Base-by-base conservation (phyloP, 139 green algal genomes). In the Chlamydomonas incerta region DNA sequence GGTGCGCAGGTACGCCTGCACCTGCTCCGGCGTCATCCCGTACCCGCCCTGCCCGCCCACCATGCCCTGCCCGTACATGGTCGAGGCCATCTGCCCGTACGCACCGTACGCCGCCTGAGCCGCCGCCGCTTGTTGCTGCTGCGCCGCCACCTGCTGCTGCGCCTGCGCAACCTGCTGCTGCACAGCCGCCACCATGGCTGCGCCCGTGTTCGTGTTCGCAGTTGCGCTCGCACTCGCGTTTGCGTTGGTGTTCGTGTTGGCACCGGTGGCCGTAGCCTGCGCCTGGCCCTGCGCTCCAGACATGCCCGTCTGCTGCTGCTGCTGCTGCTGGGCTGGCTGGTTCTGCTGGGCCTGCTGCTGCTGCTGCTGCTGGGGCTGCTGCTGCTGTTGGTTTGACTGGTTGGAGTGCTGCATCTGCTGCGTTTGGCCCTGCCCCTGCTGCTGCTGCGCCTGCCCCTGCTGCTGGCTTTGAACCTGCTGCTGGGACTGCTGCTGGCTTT, bases 1-100 rank as follows among this genome's bases (percentile, higher is more conserved):
- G 31, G 75, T 77, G 10, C 74, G 57, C 69, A 89, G 75, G 65
- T 81, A 88, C 34, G 74, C 57, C 34, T 85, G 74, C 67, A 85
- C 81, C 80, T 85, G 74, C 74, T 80, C 65, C 67, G 31, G 63
- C 10, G 77, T 83, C 76, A 83, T 72, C 26, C 20, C 60, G 35
- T 82, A 82, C 57, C 74, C 62, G 57, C 62, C 76, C 9, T 66
- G 23, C 26, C 37, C 65, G 47, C 46, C 63, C 77, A 74, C 63
- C 77, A 83, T 83, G 29, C 63, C 63, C 41, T 50, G 41, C 23
- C 62, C 37, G 46, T 83, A 83, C 77, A 83, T 66, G 5, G 77
- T 62, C 28, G 57, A 37, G 0, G 58, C 20, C 37, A 58, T 41
- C 55, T 74, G 63, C 8, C 77, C 77, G 47, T 83, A 83, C 28